Conservation (phyloP, 306 rosid species). For the Prunus salicina region DNA sequence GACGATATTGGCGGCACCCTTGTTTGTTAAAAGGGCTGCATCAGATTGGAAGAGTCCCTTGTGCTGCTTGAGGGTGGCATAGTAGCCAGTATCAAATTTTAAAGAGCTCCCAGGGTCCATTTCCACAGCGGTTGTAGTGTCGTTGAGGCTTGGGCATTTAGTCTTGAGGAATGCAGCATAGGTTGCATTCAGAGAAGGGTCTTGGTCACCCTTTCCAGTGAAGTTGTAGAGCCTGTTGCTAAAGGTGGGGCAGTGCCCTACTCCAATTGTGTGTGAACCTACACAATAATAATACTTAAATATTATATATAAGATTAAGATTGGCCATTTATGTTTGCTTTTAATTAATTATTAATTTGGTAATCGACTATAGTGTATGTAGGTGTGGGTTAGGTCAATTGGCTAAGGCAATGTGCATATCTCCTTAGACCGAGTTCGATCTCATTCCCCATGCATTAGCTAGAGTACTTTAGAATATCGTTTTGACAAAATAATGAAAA, state of each 20-base stretch:
- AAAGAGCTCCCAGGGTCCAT: conserved; percentile 47
- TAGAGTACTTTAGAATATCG: too few species aligned
- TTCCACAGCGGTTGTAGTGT: conserved; percentile 27
- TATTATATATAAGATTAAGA: background rate
- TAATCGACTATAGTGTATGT: background rate
- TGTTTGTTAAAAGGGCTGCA: conserved; percentile 46
- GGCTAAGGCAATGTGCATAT: too few species aligned
- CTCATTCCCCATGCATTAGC: too few species aligned
- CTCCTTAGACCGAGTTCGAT: too few species aligned
- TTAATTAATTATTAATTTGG: background rate
- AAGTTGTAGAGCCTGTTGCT: conserved; percentile 37
- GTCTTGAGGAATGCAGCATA: conserved; percentile 11
- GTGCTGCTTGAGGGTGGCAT: conserved; percentile 33
- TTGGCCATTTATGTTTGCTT: background rate
- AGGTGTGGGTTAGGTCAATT: background rate
- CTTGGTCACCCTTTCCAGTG: conserved; percentile 38
- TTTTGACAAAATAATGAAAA: too few species aligned
- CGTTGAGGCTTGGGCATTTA: conserved; percentile 21
- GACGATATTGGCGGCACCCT: conserved; percentile 16
- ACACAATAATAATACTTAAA: background rate
- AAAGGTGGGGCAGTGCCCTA: conserved; percentile 29
- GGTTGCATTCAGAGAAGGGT: conserved; percentile 22
- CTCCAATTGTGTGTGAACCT: conserved; percentile 39
- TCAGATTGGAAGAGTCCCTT: conserved; percentile 63
- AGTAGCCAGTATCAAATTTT: conserved; percentile 37